Base-by-base conservation (phyloP, 164 flowering plant species). In the Stephania yunnanensis region DNA sequence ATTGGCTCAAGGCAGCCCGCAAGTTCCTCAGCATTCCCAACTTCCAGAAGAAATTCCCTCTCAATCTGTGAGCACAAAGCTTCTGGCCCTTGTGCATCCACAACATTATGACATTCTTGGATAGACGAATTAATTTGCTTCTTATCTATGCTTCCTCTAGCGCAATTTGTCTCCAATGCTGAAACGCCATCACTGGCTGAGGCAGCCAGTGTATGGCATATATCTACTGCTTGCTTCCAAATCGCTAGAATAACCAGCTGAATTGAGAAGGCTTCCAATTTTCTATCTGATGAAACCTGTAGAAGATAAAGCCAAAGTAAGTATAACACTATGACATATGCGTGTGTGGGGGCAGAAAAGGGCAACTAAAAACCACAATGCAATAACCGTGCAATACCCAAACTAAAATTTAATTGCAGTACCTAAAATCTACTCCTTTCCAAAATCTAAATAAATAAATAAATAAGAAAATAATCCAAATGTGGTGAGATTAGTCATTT, bases 151-250 rank as follows among this genome's bases (percentile, higher is more conserved):
- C 80, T 82, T 68, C 88, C 84, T 67, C 78, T 83, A 71, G 81
- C 81, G 78, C 78, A 82, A 22, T 80, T 55, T 69, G 74, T 79
- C 71, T 86, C 94, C 77, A 80, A 90, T 76, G 83, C 74, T 19
- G 93, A 90, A 83, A 93, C 92, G 80, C 90, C 97, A 82, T 91
- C 95, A 75, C 84, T 80, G 73, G 92, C 93, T 17, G 97, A 92
- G 53, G 92, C 92, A 73, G 91, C 99, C 72, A 90, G 93, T 30
- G 98, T 84, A 80, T 96, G 97, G 79, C 97, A 94, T 68, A 91
- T 94, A 81, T 92, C 88, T 77, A 96, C 79, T 30, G 98, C 97
- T 85, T 96, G 97, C 85, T 94, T 96, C 98, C 98, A 96, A 45
- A 92, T 88, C 46, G 97, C 97, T 75, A 96, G 93, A 78, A 87